These are phyloP conservation scores for Tuber calosporum DNA, from an alignment of 495 filamentous ascomycete genomes.

Conservation along the genomic window DNA sequence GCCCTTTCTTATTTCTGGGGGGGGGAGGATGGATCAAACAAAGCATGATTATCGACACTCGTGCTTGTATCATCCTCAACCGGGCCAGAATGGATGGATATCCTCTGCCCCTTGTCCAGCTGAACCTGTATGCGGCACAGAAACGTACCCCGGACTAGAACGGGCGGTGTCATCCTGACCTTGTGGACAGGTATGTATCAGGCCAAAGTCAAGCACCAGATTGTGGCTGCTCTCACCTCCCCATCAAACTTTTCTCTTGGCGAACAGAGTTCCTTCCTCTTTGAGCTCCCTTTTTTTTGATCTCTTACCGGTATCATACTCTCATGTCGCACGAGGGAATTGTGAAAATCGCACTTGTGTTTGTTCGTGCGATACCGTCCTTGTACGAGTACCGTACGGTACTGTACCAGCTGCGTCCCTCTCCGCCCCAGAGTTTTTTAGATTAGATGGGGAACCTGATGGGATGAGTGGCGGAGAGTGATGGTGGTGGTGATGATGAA, in stretches of 20 bases:
- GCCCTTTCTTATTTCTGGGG: not conserved
- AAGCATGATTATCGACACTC: not conserved
- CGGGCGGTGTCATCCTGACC: not conserved
- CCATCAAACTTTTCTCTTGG: not conserved
- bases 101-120: not conserved
- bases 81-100: not conserved
- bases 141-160: conserved; percentile 2
- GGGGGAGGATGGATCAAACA: not conserved
- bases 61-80: not conserved
- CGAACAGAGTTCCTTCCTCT: not conserved
- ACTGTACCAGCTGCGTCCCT: not conserved
- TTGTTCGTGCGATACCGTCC: not conserved
- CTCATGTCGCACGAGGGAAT: not conserved
- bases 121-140: not conserved
- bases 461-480: not conserved
- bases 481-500: not conserved
- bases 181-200: not conserved
- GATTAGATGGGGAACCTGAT: not conserved
- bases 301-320: too few relatives aligned
- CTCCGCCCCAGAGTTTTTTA: not conserved
- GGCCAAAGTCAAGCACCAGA: not conserved
- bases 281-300: not conserved
- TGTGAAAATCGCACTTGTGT: not conserved
- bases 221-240: not conserved
- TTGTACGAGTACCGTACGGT: too few relatives aligned